Evolutionary conservation across 2,329 filamentous ascomycete genomes (phyloP).

Genomic region (Ambrosiella beaveri): DNA sequence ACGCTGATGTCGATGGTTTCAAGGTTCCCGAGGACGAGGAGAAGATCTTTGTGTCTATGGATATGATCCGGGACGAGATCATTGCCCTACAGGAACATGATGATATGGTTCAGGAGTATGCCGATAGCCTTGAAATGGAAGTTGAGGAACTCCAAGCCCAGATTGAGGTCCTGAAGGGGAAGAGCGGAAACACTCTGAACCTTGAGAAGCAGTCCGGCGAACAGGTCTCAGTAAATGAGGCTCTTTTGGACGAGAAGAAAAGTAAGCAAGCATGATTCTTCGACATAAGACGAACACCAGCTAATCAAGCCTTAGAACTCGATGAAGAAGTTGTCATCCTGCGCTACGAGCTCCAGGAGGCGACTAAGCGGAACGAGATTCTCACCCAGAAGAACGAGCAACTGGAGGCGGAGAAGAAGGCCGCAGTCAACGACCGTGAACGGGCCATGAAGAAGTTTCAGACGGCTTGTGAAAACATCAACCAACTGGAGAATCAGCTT

Average conservation of each 20-base stretch:
- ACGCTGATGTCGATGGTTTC: slow-evolving; percentile 33
- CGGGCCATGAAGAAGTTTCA: slow-evolving; percentile 45
- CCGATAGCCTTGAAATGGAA: slow-evolving; percentile 34
- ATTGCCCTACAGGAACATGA: slow-evolving; percentile 38
- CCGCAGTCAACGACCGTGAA: slow-evolving; percentile 46
- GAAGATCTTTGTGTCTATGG: slow-evolving; percentile 41
- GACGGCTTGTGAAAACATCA: slow-evolving; percentile 41
- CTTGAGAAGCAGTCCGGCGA: slow-evolving; percentile 13
- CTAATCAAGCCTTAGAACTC: slow-evolving; percentile 26
- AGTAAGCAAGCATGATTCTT: slow-evolving; percentile 26
- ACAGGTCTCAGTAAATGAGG: slow-evolving; percentile 16
- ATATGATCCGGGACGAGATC: slow-evolving; percentile 44
- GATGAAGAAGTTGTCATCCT: slow-evolving; percentile 42
- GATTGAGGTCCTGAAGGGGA: slow-evolving; percentile 26
- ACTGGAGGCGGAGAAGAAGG: slow-evolving; percentile 46
- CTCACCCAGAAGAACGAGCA: slow-evolving; percentile 32
- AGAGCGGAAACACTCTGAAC: slow-evolving; percentile 23
- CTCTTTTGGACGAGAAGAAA: slow-evolving; percentile 34
- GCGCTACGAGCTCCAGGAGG: slow-evolving; percentile 43
- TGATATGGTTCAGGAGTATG: slow-evolving; percentile 36
- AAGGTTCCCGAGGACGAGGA: slow-evolving; percentile 36
- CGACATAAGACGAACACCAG: background rate
- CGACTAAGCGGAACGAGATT: slow-evolving; percentile 26
- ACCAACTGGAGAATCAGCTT: slow-evolving; percentile 28
- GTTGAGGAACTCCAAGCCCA: slow-evolving; percentile 33